Percentiles rank a stretch among this genome's conserved stretches.
These are phyloP conservation scores for Apocynum venetum DNA, from an alignment of 257 asterid genomes.

Conservation along the genomic window DNA sequence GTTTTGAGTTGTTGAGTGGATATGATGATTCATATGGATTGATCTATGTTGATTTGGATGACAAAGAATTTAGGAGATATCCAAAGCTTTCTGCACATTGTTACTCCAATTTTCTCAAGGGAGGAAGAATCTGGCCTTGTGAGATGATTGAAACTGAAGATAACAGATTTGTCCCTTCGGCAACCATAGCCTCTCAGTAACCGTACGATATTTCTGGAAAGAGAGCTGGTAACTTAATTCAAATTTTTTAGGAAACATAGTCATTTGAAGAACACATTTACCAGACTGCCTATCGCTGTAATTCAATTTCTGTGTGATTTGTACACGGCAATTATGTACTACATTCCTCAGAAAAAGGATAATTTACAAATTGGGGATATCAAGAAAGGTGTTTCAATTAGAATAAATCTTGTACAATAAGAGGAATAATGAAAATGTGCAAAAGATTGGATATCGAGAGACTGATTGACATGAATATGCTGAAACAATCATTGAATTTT, in stretches of 20 bases:
- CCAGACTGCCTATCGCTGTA: background rate
- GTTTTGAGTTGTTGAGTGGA: slow-evolving; percentile 49
- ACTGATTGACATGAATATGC: background rate
- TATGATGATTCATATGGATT: slow-evolving; percentile 35
- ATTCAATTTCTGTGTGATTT: background rate
- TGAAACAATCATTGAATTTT: background rate
- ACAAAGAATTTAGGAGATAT: slow-evolving; percentile 36
- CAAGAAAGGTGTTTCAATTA: background rate
- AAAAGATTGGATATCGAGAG: background rate
- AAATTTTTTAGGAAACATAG: background rate
- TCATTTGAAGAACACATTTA: background rate
- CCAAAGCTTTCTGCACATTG: slow-evolving; percentile 47
- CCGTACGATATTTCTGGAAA: background rate
- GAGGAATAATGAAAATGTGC: background rate
- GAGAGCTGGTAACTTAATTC: too few relatives aligned
- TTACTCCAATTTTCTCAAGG: slow-evolving; percentile 45
- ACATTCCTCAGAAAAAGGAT: too few relatives aligned
- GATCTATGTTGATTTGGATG: slow-evolving; percentile 59
- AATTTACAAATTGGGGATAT: background rate
- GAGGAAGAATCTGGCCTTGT: slow-evolving; percentile 21
- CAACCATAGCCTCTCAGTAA: slow-evolving; percentile 1
- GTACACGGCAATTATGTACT: background rate
- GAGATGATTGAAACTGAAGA: background rate
- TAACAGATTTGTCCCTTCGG: background rate
- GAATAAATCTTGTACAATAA: background rate